Evolutionary conservation across 495 filamentous ascomycete species (phyloP), one percentile per base, ranked within the genome.

Genomic region (Podospora bellae-mahoneyi): DNA sequence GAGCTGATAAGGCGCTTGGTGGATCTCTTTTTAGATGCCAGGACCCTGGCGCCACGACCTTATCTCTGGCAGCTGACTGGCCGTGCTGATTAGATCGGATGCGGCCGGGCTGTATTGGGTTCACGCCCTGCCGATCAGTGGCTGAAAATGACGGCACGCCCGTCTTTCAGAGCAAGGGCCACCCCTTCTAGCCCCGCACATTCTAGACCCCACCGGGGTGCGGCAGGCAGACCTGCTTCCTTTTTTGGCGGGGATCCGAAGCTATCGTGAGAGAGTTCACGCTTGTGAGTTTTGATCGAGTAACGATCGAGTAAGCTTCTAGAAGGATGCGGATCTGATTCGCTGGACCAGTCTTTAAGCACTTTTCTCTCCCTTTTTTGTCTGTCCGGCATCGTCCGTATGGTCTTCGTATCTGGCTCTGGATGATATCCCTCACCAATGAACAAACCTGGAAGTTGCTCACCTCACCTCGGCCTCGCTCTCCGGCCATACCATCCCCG

Each of bases 271-370:
- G 18, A 32, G 9, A 5, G 23, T 30, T 6, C 23, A 34, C 10
- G 3, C 5, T 15, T 56, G 68, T 16, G 72, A 73, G 74, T 78
- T 78, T 76, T 70, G 34, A 77, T 78, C 75, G 76, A 78, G 76
- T 78, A 78, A 78, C 64, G 32, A 72, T 77, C 75, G 73, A 75
- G 76, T 77, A 77, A 78, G 55, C 64, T 19, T 68, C 39, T 63
- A 66, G 59, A 60, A 65, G 32, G 5, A 19, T 55, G 30, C 32
- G 44, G 16, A 55, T 66, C 65, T 65, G 70, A 74, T 74, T 74
- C 72, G 72, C 69, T 69, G 65, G 57, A 28, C 27, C 16, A 5
- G 3, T 23, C 13, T 13, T 48, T 10, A 48, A 48, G 39, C 39
- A 23, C 7, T 48, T 48, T 48, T 10, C 7, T 3, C 39, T 10